Percentiles rank a stretch among this genome's conserved stretches.
These are phyloP conservation scores for Ascochyta pisi DNA, from an alignment of 2,329 filamentous ascomycete species.

Conservation along the genomic window DNA sequence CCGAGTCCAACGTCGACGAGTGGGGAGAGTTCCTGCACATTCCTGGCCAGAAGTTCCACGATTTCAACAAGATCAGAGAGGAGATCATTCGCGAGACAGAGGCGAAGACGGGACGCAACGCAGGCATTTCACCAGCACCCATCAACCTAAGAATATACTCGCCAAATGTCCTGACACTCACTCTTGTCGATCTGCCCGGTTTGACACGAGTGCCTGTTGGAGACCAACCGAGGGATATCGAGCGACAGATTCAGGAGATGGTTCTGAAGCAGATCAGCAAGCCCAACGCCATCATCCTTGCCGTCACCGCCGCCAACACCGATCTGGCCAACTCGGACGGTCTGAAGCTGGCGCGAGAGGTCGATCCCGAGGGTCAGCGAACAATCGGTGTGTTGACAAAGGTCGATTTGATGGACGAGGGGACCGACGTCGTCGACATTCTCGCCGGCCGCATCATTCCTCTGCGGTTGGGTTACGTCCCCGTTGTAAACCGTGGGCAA, in stretches of 20 bases:
- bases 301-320: conserved; percentile 94
- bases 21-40: conserved; percentile 99
- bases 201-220: conserved; percentile 96
- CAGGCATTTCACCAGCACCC: conserved; percentile 92
- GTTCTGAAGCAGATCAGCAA: conserved; percentile 98
- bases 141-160: conserved; percentile 99
- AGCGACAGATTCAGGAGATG: conserved; percentile 96
- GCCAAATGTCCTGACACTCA: conserved; percentile 95
- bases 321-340: conserved; percentile 99
- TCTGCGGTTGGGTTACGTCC: conserved; percentile 90
- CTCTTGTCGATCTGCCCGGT: conserved; percentile 93
- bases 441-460: conserved; percentile 97
- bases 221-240: conserved; percentile 95
- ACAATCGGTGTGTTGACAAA: conserved; percentile 99
- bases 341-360: conserved; percentile 92
- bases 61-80: conserved; percentile 98
- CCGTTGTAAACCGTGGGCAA: conserved; percentile 97
- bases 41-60: conserved; percentile 94
- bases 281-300: conserved; percentile 96
- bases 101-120: conserved; percentile 93
- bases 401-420: conserved; percentile 98
- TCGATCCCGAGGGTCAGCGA: conserved; percentile 95
- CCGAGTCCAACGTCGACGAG: conserved; percentile 89
- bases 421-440: conserved; percentile 98
- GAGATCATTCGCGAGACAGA: conserved; percentile 98